Evolutionary conservation across 139 green algal species (phyloP), one percentile per base, ranked within the genome.

Genomic region (Bryopsis sp.): DNA sequence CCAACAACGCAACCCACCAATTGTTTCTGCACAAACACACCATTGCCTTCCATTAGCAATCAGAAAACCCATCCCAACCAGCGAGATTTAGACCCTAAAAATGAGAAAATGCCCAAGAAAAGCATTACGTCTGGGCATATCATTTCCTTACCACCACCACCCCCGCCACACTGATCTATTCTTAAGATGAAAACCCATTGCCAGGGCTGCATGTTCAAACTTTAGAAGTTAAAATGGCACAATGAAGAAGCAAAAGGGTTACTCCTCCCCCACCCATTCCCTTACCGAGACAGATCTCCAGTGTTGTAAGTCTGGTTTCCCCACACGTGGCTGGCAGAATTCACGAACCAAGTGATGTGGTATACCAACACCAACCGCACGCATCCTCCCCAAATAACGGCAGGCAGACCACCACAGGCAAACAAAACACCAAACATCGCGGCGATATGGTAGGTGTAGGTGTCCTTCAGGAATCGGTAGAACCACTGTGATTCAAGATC

Each of bases 281-380:
- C 94, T 95, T n/a, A n/a, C 46, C 81, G 74, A 1, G 87, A 95
- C 70, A 95, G 84, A 81, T 97, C 92, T 28, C 86, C 86, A 24
- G 89, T 93, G 74, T 83, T 84, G 58, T 81, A 82, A 1, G n/a
- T 67, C 79, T 98, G 92, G 47, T 79, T 81, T 34, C 95, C 95
- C 94, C 94, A 99, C n/a, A 86, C 78, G 76, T 99, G 95, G 5
- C 80, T 80, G 2, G 88, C 93, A 3, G 82, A 94, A 88, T 99
- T 99, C 24, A 99, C 94, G 60, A 94, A 90, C 95, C 95, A 99
- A 31, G 95, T 99, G 80, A 98, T 92, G 85, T 99, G 95, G 66
- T 93, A 98, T 48, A 99, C 95, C 86, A 88, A 98, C 24, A 84
- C 76, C 31, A 86, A 79, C 15, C 95, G 84, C 66, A 99, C 74